Conservation (phyloP, 1,284 basidiomycete genomes). For the Ceratobasidium papillatum region DNA sequence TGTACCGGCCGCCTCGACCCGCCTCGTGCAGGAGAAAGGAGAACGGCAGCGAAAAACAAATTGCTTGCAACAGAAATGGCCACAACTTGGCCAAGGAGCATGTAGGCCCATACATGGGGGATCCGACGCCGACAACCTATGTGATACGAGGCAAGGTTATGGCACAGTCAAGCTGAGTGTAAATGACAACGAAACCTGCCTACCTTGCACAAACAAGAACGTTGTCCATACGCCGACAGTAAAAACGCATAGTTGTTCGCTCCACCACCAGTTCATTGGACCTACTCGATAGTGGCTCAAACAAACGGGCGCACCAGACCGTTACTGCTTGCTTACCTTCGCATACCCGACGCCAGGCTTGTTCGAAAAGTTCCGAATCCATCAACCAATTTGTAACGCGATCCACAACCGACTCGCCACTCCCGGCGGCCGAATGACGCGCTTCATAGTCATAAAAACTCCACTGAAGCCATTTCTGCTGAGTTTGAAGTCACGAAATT, state of each 20-base stretch:
- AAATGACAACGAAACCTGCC: slow-evolving; percentile 5
- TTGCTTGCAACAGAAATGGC: slow-evolving; percentile 75
- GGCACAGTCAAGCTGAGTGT: not conserved
- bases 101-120: slow-evolving; percentile 70
- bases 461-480: slow-evolving; percentile 55
- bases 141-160: not conserved
- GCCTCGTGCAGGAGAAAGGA: slow-evolving; percentile 49
- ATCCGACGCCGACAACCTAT: slow-evolving; percentile 60
- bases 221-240: slow-evolving; percentile 71
- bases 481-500: not conserved
- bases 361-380: slow-evolving; percentile 69
- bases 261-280: slow-evolving; percentile 75
- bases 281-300: slow-evolving; percentile 46
- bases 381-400: slow-evolving; percentile 67
- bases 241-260: slow-evolving; percentile 73
- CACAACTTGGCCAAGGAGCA: slow-evolving; percentile 78
- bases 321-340: slow-evolving; percentile 18
- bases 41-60: slow-evolving; percentile 69
- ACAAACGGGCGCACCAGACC: not conserved
- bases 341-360: slow-evolving; percentile 65
- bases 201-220: slow-evolving; percentile 67
- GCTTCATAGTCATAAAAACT: slow-evolving; percentile 61
- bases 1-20: not conserved
- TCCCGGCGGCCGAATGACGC: slow-evolving; percentile 1
- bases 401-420: slow-evolving; percentile 44